A percentile compares a stretch with the other conserved stretches of the same genome.
phyloP scores from a whole-genome alignment of 106 monocot species.

The Dactylorhiza incarnata region DNA sequence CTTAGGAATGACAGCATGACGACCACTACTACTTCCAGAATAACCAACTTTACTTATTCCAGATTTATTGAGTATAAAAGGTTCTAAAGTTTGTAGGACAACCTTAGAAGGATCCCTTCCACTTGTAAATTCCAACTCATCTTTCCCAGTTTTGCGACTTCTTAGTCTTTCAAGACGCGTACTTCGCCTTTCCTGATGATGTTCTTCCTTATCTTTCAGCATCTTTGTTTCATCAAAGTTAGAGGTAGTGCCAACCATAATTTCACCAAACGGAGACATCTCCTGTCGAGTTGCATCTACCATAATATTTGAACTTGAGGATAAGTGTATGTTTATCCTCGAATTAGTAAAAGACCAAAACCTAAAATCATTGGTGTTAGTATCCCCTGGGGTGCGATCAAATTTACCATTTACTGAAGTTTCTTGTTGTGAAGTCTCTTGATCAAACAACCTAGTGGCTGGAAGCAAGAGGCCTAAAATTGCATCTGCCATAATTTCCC shows the following conservation, averaged over 20 bases:
- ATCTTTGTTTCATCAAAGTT: conserved; percentile 27
- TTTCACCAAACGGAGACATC: conserved; percentile 13
- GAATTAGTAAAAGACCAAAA: conserved; percentile 13
- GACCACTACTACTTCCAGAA: conserved; percentile 17
- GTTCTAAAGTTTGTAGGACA: conserved; percentile 64
- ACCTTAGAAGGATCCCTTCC: conserved; percentile 53
- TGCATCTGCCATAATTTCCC: conserved; percentile 61
- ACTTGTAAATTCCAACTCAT: conserved; percentile 52
- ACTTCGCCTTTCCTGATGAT: conserved; percentile 86
- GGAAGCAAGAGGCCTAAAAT: conserved; percentile 39
- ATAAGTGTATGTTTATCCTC: conserved; percentile 33
- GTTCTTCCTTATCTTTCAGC: conserved; percentile 69
- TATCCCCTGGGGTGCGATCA: conserved; percentile 7
- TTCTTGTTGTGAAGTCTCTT: conserved; percentile 5
- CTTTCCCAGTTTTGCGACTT: conserved; percentile 93
- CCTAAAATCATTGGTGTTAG: conserved; percentile 6
- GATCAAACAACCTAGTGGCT: conserved; percentile 7
- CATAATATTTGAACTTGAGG: conserved; percentile 21
- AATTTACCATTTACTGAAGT: conserved; percentile 10
- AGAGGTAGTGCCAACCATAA: conserved; percentile 10
- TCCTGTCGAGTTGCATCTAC: conserved; percentile 18
- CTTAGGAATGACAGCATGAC: conserved; percentile 17
- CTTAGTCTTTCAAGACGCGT: conserved; percentile 88
- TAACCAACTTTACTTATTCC: conserved; percentile 17
- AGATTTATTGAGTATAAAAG: conserved; percentile 44